A percentile compares a stretch with the other conserved stretches of the same genome.
Evolutionary conservation across 2,329 filamentous ascomycete genomes (phyloP).

Genomic region (Pseudogymnoascus sp.): DNA sequence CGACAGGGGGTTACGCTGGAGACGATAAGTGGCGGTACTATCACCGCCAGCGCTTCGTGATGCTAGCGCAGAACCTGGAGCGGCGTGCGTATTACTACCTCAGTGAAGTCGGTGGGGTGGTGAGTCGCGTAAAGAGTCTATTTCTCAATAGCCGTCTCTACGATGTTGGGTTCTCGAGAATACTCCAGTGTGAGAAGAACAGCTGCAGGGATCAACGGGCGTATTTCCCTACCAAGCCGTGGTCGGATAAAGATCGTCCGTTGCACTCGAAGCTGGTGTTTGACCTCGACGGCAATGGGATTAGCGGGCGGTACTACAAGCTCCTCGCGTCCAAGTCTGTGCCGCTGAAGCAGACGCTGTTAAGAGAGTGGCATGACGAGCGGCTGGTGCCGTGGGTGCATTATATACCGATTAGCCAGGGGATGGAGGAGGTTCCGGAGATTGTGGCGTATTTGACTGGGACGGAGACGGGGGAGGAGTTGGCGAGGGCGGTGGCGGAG

Average conservation of each 20-base stretch:
- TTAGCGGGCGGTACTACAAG: conserved; percentile 55
- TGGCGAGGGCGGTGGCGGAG: conserved; percentile 55
- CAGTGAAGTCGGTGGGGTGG: background rate
- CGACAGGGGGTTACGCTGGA: conserved; percentile 38
- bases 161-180: background rate
- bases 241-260: background rate
- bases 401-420: conserved; percentile 68
- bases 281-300: conserved; percentile 54
- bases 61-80: conserved; percentile 21
- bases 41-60: conserved; percentile 41
- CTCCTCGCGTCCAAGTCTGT: conserved; percentile 59
- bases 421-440: conserved; percentile 59
- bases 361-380: conserved; percentile 67
- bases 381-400: conserved; percentile 66
- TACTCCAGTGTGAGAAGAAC: background rate
- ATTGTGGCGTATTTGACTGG: conserved; percentile 65
- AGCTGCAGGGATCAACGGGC: background rate
- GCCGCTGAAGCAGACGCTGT: conserved; percentile 66
- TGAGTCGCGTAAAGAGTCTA: background rate
- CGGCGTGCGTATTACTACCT: background rate
- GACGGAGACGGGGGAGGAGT: conserved; percentile 41
- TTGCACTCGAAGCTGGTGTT: background rate
- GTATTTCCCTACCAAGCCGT: background rate
- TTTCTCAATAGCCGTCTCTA: background rate
- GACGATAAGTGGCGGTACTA: conserved; percentile 31